Percentiles rank a stretch among this genome's conserved stretches.
phyloP scores from a whole-genome alignment of 495 filamentous ascomycete genomes.

The Penicillium psychrofluorescens region DNA sequence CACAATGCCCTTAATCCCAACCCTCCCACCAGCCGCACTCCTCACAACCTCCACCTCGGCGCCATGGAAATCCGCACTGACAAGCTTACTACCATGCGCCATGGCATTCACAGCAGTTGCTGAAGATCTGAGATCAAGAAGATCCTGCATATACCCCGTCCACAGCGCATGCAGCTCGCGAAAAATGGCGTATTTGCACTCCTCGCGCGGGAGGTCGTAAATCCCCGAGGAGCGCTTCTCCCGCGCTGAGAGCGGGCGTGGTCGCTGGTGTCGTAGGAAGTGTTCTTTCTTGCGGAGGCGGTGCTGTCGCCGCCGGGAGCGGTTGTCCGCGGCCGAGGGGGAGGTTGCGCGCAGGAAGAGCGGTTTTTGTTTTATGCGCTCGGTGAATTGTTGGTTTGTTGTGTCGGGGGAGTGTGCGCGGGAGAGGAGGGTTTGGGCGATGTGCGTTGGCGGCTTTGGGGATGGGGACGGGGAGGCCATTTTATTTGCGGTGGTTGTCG shows the following conservation, averaged over 20 bases:
- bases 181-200: conserved; percentile 70
- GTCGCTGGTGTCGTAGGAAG: conserved; percentile 54
- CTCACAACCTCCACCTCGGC: conserved; percentile 78
- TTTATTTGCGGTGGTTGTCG: background rate
- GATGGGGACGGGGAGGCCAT: conserved; percentile 22
- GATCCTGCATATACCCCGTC: conserved; percentile 73
- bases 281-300: conserved; percentile 50
- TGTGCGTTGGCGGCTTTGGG: conserved; percentile 24
- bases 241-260: conserved; percentile 70
- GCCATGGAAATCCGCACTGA: conserved; percentile 84
- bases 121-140: conserved; percentile 45
- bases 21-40: conserved; percentile 69
- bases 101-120: conserved; percentile 36
- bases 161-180: conserved; percentile 70
- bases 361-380: conserved; percentile 76
- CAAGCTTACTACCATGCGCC: conserved; percentile 58
- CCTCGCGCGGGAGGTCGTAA: conserved; percentile 61
- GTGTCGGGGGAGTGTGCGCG: conserved; percentile 67
- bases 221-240: conserved; percentile 67
- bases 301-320: conserved; percentile 52
- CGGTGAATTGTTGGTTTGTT: conserved; percentile 62
- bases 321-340: conserved; percentile 53
- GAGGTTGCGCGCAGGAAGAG: conserved; percentile 71
- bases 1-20: conserved; percentile 80
- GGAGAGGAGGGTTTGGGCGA: conserved; percentile 60